Conservation (phyloP, 1,284 basidiomycete species). For the Pisolithus thermaeus region DNA sequence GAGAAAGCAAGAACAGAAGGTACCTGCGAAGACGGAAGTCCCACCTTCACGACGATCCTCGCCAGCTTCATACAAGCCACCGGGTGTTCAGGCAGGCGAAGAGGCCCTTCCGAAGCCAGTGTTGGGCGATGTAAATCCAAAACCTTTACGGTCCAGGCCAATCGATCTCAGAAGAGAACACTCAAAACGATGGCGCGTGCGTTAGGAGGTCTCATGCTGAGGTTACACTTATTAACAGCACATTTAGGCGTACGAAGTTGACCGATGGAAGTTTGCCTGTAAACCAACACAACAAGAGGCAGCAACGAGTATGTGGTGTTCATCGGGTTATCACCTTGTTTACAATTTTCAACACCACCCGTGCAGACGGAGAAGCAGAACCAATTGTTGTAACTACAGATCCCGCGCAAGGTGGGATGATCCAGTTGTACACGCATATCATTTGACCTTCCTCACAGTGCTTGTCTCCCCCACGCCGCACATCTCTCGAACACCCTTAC, state of each 20-base stretch:
- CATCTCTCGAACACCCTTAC: conserved; percentile 7
- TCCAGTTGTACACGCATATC: not conserved
- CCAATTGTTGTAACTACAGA: not conserved
- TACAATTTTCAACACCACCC: not conserved
- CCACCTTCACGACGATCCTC: not conserved
- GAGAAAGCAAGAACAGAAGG: conserved; percentile 26
- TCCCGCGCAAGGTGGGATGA: not conserved
- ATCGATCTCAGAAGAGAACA: conserved; percentile 14
- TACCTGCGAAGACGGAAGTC: not conserved
- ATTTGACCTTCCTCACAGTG: not conserved
- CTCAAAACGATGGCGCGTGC: conserved; percentile 24
- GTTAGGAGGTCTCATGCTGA: not conserved
- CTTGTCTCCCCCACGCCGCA: not conserved
- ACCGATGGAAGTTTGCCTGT: conserved; percentile 13
- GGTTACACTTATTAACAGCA: not conserved
- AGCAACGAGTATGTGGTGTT: conserved; percentile 10
- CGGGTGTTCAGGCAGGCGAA: not conserved
- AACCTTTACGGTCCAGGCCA: conserved; percentile 5
- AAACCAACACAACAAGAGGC: conserved; percentile 9
- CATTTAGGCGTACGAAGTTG: conserved; percentile 7
- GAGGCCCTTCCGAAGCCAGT: conserved; percentile 4
- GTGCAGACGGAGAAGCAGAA: not conserved
- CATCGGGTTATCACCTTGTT: no score
- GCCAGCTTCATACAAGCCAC: not conserved
- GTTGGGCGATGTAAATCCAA: not conserved